Evolutionary conservation across 2,329 filamentous ascomycete species (phyloP), one percentile per base, ranked within the genome.

Genomic region (Fusarium sp.): DNA sequence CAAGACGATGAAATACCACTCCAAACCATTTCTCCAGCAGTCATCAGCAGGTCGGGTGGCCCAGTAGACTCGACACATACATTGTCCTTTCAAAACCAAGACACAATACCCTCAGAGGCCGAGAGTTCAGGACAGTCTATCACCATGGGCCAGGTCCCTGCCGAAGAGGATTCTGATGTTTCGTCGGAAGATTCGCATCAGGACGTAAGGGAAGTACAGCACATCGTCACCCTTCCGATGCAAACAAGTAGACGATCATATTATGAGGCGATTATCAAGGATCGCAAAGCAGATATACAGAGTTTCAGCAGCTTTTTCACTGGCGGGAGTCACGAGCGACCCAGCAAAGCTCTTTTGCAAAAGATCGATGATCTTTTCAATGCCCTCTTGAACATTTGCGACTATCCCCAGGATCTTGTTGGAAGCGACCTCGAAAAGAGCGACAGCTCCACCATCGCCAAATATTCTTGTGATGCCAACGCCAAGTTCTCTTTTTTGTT

Each of bases 401-500:
- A 90, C 71, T 83, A 88, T 39, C 88, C 87, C 6, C 83, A 84
- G 6, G 84, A 87, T 36, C 76, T 84, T 39, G 77, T 85, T 24
- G 83, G 83, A n/a, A 79, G 85, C 9, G 73, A 77, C 4, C 72
- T 82, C 14, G 77, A 79, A 24, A 67, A 71, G 5, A 62, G 87
- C 57, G 75, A 81, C 4, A 71, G 81, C 9, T 73, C 76, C 6
- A 80, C 84, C 22, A 78, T 82, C 54, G 83, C 84, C 69, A 89
- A 84, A 71, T 86, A 88, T 67, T 83, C 84, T 3, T 82, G 84
- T 57, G 84, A 84, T 53, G 84, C 86, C 11, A 90, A 88, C 75
- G 79, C 86, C 56, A 91, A 91, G 69, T 88, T 87, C 69, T 84
- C 82, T 33, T 91, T 91, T 68, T 71, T 90, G 7, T 84, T 82